A percentile compares a stretch with the other conserved stretches of the same genome.
Conservation (phyloP, 2,329 filamentous ascomycete genomes). For the Microascus cirrosus region DNA sequence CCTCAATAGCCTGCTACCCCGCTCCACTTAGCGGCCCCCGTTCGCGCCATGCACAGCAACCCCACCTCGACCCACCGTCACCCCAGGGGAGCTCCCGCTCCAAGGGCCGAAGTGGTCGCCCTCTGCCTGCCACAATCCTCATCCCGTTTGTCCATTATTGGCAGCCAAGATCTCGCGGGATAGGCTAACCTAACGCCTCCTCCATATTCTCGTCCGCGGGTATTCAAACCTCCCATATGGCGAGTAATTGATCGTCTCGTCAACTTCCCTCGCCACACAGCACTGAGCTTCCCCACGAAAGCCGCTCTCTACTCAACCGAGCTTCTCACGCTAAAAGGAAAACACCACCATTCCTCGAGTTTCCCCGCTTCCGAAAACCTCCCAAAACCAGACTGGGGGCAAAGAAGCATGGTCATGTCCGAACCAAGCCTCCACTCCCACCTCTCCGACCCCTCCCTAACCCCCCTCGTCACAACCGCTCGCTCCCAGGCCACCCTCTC, state of each 20-base stretch:
- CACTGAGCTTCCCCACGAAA: neutral
- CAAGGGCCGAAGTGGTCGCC: too few species aligned
- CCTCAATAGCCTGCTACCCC: neutral
- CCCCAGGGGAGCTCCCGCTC: too few species aligned
- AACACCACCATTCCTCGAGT: too few species aligned
- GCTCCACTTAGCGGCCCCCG: neutral
- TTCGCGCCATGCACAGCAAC: neutral
- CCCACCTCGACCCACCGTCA: neutral
- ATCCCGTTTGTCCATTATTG: too few species aligned
- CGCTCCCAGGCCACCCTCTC: slow-evolving; percentile 29
- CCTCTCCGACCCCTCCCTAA: slow-evolving; percentile 45
- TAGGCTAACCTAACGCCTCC: too few species aligned
- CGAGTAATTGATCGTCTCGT: too few species aligned
- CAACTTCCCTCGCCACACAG: neutral
- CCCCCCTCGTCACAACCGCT: slow-evolving; percentile 45
- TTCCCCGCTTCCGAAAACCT: neutral
- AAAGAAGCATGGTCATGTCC: slow-evolving; percentile 23
- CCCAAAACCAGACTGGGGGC: slow-evolving; percentile 10
- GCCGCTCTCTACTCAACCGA: too few species aligned
- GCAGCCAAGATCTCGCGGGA: too few species aligned
- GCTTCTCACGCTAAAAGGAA: too few species aligned
- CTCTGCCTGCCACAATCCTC: too few species aligned
- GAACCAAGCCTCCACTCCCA: slow-evolving; percentile 37
- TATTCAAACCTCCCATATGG: too few species aligned
- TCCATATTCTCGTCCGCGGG: too few species aligned